phyloP scores from a whole-genome alignment of 1,284 basidiomycete genomes.

The Tilletia horrida region DNA sequence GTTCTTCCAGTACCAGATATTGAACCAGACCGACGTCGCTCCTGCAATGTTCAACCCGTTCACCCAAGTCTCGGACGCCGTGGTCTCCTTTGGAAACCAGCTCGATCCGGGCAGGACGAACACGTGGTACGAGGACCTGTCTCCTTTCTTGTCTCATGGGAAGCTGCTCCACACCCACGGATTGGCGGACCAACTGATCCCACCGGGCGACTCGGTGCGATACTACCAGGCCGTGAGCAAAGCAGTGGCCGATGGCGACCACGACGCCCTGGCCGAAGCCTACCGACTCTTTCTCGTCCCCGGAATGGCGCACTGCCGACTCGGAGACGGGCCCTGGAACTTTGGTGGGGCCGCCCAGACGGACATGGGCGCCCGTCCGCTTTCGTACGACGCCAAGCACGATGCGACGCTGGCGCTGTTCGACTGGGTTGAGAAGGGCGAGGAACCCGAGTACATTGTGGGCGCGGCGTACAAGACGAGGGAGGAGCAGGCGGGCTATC shows the following conservation, averaged over 20 bases:
- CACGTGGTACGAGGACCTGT: slow-evolving; percentile 42
- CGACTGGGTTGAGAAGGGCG: slow-evolving; percentile 57
- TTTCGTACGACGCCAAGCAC: slow-evolving; percentile 41
- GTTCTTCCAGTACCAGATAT: slow-evolving; percentile 35
- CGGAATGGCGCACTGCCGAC: slow-evolving; percentile 58
- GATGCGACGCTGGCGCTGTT: slow-evolving; percentile 57
- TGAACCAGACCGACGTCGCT: slow-evolving; percentile 24
- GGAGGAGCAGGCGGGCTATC: slow-evolving; percentile 4
- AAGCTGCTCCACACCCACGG: slow-evolving; percentile 55
- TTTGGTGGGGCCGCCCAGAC: slow-evolving; percentile 33
- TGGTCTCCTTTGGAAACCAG: slow-evolving; percentile 26
- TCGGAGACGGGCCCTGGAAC: slow-evolving; percentile 36
- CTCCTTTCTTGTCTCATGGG: slow-evolving; percentile 42
- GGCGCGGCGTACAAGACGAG: slow-evolving; percentile 28
- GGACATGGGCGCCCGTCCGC: slow-evolving; percentile 31
- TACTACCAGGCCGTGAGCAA: slow-evolving; percentile 55
- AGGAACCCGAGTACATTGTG: slow-evolving; percentile 15
- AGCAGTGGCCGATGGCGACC: neutral
- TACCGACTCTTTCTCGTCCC: slow-evolving; percentile 59
- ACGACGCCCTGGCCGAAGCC: slow-evolving; percentile 47
- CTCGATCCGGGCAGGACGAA: slow-evolving; percentile 29
- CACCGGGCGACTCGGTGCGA: slow-evolving; percentile 55
- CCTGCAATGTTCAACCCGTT: slow-evolving; percentile 23
- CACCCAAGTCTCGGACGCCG: slow-evolving; percentile 24
- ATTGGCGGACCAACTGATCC: slow-evolving; percentile 54